These are phyloP conservation scores for Phtheirospermum japonicum DNA, from an alignment of 257 asterid species.

Conservation along the genomic window DNA sequence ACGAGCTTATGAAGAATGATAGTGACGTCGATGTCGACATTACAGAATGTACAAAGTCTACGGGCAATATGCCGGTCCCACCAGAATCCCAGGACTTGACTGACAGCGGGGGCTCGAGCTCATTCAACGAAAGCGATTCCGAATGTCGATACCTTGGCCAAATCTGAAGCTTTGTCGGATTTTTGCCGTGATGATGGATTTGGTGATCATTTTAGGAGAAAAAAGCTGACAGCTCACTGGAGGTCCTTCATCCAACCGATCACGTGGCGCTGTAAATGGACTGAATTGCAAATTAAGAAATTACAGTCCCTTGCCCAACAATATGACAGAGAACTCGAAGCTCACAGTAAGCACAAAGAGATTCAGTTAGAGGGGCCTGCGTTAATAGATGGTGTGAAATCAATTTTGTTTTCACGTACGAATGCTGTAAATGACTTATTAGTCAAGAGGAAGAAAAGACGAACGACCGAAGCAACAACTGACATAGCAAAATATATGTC, in stretches of 20 bases:
- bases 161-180: constrained; percentile 45
- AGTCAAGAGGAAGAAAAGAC: constrained; percentile 66
- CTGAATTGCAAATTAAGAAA: constrained; percentile 64
- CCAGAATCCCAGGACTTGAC: constrained; percentile 49
- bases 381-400: constrained; percentile 37
- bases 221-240: constrained; percentile 67
- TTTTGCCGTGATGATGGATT: constrained; percentile 43
- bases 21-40: constrained; percentile 43
- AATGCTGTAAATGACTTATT: constrained; percentile 28
- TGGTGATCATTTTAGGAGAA: constrained; percentile 55
- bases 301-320: constrained; percentile 43
- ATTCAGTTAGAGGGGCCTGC: constrained; percentile 28
- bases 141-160: constrained; percentile 33
- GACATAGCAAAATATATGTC: constrained; percentile 59
- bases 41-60: constrained; percentile 41
- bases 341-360: constrained; percentile 33
- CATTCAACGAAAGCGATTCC: constrained; percentile 54
- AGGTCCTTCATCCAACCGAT: constrained; percentile 56
- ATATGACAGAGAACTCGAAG: constrained; percentile 56
- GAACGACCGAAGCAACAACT: constrained; percentile 43
- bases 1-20: constrained; percentile 39
- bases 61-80: constrained; percentile 32
- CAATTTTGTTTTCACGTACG: constrained; percentile 40
- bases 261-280: constrained; percentile 87
- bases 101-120: constrained; percentile 71